Conservation (phyloP, 192 early-diverging fungal genomes). For the Umbelopsis ramanniana region DNA sequence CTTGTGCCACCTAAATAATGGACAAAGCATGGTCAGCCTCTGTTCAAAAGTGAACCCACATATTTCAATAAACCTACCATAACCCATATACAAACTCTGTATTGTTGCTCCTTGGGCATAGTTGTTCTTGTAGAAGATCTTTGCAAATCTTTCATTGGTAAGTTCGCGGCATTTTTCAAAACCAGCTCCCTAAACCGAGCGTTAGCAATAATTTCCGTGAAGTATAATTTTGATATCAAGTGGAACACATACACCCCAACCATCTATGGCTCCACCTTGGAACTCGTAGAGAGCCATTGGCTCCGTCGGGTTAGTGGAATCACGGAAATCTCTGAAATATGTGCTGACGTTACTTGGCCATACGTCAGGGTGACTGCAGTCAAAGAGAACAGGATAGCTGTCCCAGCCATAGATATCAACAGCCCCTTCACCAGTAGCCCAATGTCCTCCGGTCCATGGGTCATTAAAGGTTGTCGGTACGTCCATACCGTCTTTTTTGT, state of each 20-base stretch:
- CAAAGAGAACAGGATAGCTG: slow-evolving; percentile 21
- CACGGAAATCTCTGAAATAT: background rate
- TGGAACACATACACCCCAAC: background rate
- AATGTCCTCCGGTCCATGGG: background rate
- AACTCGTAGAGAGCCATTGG: background rate
- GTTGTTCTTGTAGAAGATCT: slow-evolving; percentile 40
- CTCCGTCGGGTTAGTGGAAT: background rate
- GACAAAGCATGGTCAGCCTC: background rate
- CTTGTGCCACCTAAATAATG: background rate
- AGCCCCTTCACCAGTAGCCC: background rate
- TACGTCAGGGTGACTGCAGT: slow-evolving; percentile 3
- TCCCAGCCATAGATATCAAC: slow-evolving; percentile 25
- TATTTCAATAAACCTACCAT: slow-evolving; percentile 44
- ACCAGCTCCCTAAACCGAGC: slow-evolving; percentile 1
- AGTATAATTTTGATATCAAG: no score
- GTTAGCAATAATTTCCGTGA: background rate
- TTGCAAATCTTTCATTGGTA: slow-evolving; percentile 21
- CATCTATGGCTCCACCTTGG: background rate
- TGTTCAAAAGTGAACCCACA: no score
- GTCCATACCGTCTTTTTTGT: slow-evolving; percentile 4
- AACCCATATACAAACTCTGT: slow-evolving; percentile 67
- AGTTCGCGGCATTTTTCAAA: slow-evolving; percentile 9
- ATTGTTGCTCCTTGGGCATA: slow-evolving; percentile 63
- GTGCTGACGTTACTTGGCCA: slow-evolving; percentile 8
- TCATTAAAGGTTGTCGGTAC: slow-evolving; percentile 25